Evolutionary conservation across 1,139 yeast genomes (phyloP), one percentile per base, ranked within the genome.

Genomic region (Scheffersomyces segobiensis): DNA sequence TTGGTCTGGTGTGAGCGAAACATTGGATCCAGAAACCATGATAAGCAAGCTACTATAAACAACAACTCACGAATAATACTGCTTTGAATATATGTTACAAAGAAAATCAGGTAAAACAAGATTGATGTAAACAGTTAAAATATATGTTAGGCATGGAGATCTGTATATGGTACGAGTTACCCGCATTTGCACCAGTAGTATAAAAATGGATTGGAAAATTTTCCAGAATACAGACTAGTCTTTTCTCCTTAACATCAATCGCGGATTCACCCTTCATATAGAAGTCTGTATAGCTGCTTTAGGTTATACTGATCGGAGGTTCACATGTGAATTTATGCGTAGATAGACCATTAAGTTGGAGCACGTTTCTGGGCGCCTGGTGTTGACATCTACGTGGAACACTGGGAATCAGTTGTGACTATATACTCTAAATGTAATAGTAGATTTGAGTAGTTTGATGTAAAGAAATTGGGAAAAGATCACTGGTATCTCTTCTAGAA

Each of bases 351-450:
- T 62, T 55, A 53, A 52, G 57, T 56, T 61, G 81, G 81, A 76
- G 84, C 82, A 80, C 84, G 84, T 80, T 80, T 73, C 84, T 80
- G 84, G 84, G 84, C 84, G 83, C 84, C 84, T 74, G 84, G 72
- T 79, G 78, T 79, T 79, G 84, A 80, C 81, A 68, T 61, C 63
- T 64, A 59, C 60, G 71, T 80, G 84, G 80, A 73, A 77, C 78
- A 78, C 73, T 80, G 83, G 84, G 84, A 80, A 80, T 80, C 84
- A 80, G 84, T 80, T 80, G 84, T 77, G 82, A 72, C 84, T 79
- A 80, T 73, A 80, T 74, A 59, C 65, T 58, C 49, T 50, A 50
- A 32, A 5, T 32, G 54, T 50, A 17, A 47, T 24, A 14, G 51
- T 26, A 48, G 21, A 47, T 26, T 22, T 46, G 20, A 50, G 50